Conservation (phyloP, 176 grass and related monocot species). For the Bolboschoenus planiculmis region DNA sequence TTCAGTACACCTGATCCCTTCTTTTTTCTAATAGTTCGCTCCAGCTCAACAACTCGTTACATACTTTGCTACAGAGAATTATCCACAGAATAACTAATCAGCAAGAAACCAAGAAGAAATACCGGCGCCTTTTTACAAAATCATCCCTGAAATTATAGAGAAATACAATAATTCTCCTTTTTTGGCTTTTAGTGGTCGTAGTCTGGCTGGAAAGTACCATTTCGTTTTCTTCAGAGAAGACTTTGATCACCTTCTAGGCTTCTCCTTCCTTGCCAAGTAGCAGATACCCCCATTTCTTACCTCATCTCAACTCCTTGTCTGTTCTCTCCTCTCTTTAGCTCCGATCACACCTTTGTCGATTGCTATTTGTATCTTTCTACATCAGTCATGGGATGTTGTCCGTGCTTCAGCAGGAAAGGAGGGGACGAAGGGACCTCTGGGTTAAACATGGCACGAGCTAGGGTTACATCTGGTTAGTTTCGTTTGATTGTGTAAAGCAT, state of each 20-base stretch:
- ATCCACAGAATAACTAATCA: background rate
- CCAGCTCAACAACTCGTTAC: background rate
- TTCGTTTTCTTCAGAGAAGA: background rate
- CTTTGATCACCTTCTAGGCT: background rate
- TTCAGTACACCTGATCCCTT: too few relatives aligned
- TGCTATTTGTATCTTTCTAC: background rate
- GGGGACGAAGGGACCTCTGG: background rate
- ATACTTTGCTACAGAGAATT: background rate
- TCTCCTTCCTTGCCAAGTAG: background rate
- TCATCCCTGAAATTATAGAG: background rate
- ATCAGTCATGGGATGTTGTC: slow-evolving; percentile 11
- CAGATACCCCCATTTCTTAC: background rate
- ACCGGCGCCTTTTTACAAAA: background rate
- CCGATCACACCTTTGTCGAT: background rate
- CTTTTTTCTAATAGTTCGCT: too few relatives aligned
- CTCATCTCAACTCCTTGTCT: background rate
- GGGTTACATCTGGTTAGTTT: background rate
- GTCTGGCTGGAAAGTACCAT: background rate
- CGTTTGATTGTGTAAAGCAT: background rate
- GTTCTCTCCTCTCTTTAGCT: background rate
- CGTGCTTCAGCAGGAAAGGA: background rate
- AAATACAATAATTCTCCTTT: background rate
- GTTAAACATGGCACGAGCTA: background rate
- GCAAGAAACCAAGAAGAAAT: background rate
- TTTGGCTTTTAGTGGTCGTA: background rate